Evolutionary conservation across 257 asterid genomes (phyloP), one percentile per base, ranked within the genome.

Genomic region (Solanum pennellii): DNA sequence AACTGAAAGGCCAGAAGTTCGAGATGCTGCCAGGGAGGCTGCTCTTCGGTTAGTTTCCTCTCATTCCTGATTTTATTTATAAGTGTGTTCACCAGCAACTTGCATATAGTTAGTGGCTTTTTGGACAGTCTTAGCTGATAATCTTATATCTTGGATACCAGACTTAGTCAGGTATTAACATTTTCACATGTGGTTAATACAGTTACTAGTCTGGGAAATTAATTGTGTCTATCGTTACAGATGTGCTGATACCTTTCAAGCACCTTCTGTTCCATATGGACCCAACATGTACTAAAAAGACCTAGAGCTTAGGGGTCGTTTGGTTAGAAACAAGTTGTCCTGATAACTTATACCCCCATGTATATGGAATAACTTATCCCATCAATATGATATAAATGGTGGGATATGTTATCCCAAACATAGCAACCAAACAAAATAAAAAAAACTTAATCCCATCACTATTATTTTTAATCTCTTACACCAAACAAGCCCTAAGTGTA

Each of bases 1-100:
- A 88, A 65, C 93, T n/a, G 99, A 96, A 89, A 96, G 95, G 88
- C 95, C 98, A 13, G 98, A 95, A 86, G 98, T 96, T 12, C 97
- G 99, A 85, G 99, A 95, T 90, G 99, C 99, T 86, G 99, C 99
- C 2, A 93, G 98, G 66, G 99, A 96, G 91, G 99, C 99, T 52
- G 98, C 99, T 49, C 91, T 96, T 15, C 96, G 98, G 97, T 95
- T 33, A 15, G 85, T 82, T 29, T 47, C 45, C 12, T 47, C 4
- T 79, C 47, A 79, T 79, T 82, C 69, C 69, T 82, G 21, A 80
- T 49, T 80, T 29, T 47, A 6, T 49, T 29, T 29, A 4, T 2
- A 14, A 25, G 4, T 25, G n/a, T 25, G 65, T 23, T 5, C 6
- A 1, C 39, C n/a, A 1, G 12, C 31, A 2, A 15, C 31, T 2